These are phyloP conservation scores for Plenodomus biglobosus DNA, from an alignment of 2,329 filamentous ascomycete species.

Conservation along the genomic window DNA sequence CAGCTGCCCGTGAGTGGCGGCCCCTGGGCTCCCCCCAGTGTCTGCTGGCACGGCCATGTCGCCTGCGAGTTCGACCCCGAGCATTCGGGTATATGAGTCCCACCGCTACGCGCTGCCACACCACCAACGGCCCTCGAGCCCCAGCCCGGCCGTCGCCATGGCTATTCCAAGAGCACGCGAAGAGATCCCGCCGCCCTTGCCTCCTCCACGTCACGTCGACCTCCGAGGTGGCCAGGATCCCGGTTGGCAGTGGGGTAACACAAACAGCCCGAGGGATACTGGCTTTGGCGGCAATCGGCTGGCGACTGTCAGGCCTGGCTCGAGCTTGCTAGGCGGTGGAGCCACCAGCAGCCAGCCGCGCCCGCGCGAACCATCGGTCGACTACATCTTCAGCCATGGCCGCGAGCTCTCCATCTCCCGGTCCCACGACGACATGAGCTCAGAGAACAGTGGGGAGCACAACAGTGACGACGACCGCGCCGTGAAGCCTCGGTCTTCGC, in stretches of 20 bases:
- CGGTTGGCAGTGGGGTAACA: slow-evolving; percentile 65
- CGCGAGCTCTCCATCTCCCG: slow-evolving; percentile 46
- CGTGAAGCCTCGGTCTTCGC: slow-evolving; percentile 37
- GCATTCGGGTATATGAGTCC: slow-evolving; percentile 48
- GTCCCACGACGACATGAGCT: slow-evolving; percentile 42
- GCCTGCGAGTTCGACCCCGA: slow-evolving; percentile 42
- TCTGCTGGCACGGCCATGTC: slow-evolving; percentile 35
- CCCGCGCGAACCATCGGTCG: slow-evolving; percentile 30
- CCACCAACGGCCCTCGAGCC: slow-evolving; percentile 41
- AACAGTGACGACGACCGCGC: slow-evolving; percentile 44
- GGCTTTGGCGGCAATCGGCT: slow-evolving; percentile 51
- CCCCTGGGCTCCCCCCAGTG: slow-evolving; percentile 11
- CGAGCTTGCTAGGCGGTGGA: slow-evolving; percentile 47
- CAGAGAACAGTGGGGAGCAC: slow-evolving; percentile 32
- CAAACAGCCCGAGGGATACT: slow-evolving; percentile 54
- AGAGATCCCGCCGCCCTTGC: slow-evolving; percentile 63
- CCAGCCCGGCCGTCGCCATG: slow-evolving; percentile 55
- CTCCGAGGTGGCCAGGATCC: slow-evolving; percentile 61
- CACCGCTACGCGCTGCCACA: slow-evolving; percentile 39
- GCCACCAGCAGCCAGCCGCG: slow-evolving; percentile 19
- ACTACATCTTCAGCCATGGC: slow-evolving; percentile 34
- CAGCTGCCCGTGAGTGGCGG: slow-evolving; percentile 41
- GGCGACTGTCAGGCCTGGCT: slow-evolving; percentile 50
- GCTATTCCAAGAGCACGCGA: slow-evolving; percentile 62
- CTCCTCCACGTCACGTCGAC: slow-evolving; percentile 60